Percentiles rank a stretch among this genome's conserved stretches.
phyloP scores from a whole-genome alignment of 2,329 filamentous ascomycete species.

The Trichoderma arundinaceum region DNA sequence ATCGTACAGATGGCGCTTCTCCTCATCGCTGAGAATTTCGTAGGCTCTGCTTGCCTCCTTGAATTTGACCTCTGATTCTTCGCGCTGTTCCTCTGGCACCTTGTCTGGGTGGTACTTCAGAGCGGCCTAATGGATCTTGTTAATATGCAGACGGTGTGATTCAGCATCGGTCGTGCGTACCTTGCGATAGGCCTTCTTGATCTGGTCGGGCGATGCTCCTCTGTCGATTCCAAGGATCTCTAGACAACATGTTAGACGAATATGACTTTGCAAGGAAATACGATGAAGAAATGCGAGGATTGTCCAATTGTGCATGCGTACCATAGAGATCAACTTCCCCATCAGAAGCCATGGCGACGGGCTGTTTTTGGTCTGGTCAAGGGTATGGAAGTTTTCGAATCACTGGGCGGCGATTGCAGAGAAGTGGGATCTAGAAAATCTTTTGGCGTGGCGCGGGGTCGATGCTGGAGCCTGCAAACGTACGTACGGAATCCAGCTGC shows the following conservation, averaged over 20 bases:
- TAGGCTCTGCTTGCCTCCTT: conserved; percentile 93
- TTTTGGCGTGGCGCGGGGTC: conserved; percentile 32
- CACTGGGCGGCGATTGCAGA: conserved; percentile 7
- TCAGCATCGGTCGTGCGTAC: conserved; percentile 51
- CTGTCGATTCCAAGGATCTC: conserved; percentile 80
- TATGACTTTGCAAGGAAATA: not conserved
- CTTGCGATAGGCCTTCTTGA: conserved; percentile 97
- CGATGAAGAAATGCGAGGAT: not conserved
- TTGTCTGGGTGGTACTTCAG: conserved; percentile 94
- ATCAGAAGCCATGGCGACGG: conserved; percentile 39
- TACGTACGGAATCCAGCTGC: conserved; percentile 3
- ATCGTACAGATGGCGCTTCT: conserved; percentile 91
- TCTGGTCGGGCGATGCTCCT: conserved; percentile 74
- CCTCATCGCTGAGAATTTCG: conserved; percentile 95
- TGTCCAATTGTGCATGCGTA: conserved; percentile 41
- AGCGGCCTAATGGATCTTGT: conserved; percentile 68
- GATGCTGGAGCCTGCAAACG: conserved; percentile 1
- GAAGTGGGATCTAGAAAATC: conserved; percentile 26
- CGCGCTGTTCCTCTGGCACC: conserved; percentile 82
- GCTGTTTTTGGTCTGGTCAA: not conserved
- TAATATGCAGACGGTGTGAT: conserved; percentile 1
- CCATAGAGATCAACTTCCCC: conserved; percentile 67
- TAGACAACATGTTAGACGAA: conserved; percentile 45
- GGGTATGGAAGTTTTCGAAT: conserved; percentile 5
- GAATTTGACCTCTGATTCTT: conserved; percentile 87